Evolutionary conservation across 352 stramenopile genomes (phyloP), one percentile per base, ranked within the genome.

Genomic region (Globisporangium echinulatum): DNA sequence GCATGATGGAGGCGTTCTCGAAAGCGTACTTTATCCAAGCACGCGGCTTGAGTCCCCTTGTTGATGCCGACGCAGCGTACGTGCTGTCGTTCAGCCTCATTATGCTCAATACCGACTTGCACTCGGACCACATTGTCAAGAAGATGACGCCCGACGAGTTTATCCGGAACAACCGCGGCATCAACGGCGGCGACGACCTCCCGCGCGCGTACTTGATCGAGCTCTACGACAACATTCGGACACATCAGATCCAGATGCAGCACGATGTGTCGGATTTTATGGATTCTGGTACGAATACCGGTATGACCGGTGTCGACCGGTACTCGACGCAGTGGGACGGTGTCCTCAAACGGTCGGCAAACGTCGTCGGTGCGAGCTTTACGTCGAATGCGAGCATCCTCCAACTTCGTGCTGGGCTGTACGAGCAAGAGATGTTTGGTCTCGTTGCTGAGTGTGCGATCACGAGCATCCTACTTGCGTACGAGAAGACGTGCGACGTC

Each of bases 71-170:
- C 67, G 90, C 95, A 36, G 96, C 94, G 3, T 99, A 98, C 59
- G 85, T 99, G 25, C 72, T 99, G 38, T 90, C 96, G 9, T 99
- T 99, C 79, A 97, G 96, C 49, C 98, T 99, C 62, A 99, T 99
- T 54, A 99, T 99, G 96, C 79, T 99, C 25, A 99, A 99, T 73
- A 99, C 96, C n/a, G 97, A 99, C 63, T 67, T 99, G 61, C 97
- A 99, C 71, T 98, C 78, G 58, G 82, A 93, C 38, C 81, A 94
- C 47, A 92, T 96, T 46, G 69, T 77, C 5, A 93, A 93, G 68
- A 96, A 96, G 54, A 96, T 96, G 86, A 93, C 74, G 1, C 44
- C 90, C 7, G 84, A 96, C 46, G 86, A 94, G 67, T 96, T 96
- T 64, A 47, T 96, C 33, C 77, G 84, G 52, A 96, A 96, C 57